These are phyloP conservation scores for Microdochium bolleyi DNA, from an alignment of 2,329 filamentous ascomycete genomes.

Conservation along the genomic window DNA sequence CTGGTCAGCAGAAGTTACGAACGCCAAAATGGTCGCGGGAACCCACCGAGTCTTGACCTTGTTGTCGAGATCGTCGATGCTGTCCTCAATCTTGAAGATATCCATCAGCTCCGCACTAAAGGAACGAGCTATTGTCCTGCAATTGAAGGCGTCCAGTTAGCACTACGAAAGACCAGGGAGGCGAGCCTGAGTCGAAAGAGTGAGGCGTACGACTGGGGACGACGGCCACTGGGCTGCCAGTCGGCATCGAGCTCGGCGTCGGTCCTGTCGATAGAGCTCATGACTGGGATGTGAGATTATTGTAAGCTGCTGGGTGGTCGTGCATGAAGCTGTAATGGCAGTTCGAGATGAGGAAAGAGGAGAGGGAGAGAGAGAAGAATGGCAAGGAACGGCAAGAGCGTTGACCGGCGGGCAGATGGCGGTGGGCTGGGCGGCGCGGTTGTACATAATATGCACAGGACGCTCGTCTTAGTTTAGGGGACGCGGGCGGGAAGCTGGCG, in stretches of 20 bases:
- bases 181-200: constrained; percentile 24
- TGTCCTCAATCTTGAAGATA: constrained; percentile 81
- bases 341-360: background rate
- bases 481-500: background rate
- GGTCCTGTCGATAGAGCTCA: constrained; percentile 28
- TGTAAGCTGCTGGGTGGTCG: background rate
- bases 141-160: constrained; percentile 2
- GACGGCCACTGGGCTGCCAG: constrained; percentile 71
- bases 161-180: background rate
- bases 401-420: background rate
- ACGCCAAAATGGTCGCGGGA: background rate
- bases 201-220: constrained; percentile 75
- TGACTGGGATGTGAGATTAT: background rate
- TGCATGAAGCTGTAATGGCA: background rate
- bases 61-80: constrained; percentile 59
- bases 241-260: constrained; percentile 67
- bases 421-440: background rate
- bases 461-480: background rate
- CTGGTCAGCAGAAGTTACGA: background rate
- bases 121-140: constrained; percentile 76
- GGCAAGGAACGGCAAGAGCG: background rate
- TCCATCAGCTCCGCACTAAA: constrained; percentile 83
- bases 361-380: background rate
- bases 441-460: background rate
- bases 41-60: background rate